phyloP scores from a whole-genome alignment of 1,284 basidiomycete species.

The Puccinia triticina region DNA sequence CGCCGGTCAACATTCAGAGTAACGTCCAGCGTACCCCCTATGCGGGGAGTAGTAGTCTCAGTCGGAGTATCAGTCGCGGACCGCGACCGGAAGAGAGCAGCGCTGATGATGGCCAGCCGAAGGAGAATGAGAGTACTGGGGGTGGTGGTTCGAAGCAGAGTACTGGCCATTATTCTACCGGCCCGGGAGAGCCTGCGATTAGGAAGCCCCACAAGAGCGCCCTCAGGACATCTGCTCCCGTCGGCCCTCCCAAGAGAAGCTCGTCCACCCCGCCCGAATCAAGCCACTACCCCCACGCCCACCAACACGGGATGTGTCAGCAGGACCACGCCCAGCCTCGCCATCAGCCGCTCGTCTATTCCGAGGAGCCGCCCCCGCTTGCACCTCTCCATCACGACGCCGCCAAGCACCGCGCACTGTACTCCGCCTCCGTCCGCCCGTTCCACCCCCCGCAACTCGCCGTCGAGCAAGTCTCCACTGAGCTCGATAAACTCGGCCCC shows the following conservation, averaged over 20 bases:
- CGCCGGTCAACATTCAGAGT: background rate
- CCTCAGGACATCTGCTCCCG: background rate
- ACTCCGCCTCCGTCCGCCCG: background rate
- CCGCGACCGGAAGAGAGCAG: background rate
- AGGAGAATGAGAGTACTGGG: background rate
- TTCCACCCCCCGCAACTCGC: background rate
- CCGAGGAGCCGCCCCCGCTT: background rate
- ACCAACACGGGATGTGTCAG: background rate
- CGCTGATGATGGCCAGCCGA: background rate
- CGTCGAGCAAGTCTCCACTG: too few relatives aligned
- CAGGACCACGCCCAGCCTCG: background rate
- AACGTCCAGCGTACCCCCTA: background rate
- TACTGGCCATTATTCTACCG: background rate
- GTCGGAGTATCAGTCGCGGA: slow-evolving; percentile 11
- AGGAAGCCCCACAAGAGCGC: background rate
- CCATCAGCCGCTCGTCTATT: background rate
- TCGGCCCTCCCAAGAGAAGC: background rate
- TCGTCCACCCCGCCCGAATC: slow-evolving; percentile 29
- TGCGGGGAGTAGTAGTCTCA: background rate
- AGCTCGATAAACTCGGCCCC: slow-evolving; percentile 25
- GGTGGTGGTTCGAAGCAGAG: background rate
- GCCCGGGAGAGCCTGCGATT: background rate
- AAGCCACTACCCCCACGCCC: background rate
- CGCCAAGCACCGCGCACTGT: background rate
- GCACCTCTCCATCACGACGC: background rate